These are phyloP conservation scores for Adiantum capillusveneris DNA, from an alignment of 75 land plant species.

Conservation along the genomic window DNA sequence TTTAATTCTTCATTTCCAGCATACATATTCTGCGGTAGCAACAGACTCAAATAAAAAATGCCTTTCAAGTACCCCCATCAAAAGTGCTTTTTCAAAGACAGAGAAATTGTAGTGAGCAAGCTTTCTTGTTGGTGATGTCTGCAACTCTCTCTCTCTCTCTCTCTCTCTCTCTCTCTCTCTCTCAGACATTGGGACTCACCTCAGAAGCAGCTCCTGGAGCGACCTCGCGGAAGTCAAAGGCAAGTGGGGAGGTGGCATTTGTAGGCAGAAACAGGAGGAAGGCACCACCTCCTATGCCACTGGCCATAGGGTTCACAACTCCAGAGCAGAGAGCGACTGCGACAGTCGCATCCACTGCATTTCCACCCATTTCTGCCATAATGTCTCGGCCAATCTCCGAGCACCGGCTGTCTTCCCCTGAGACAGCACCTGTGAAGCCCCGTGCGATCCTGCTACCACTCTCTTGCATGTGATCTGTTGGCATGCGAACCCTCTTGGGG, in stretches of 20 bases:
- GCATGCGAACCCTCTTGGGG: no score
- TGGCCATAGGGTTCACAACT: slow-evolving; percentile 67
- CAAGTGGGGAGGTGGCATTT: slow-evolving; percentile 27
- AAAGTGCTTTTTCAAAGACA: not conserved
- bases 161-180: not conserved
- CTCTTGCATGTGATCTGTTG: no score
- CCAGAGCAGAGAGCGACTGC: slow-evolving; percentile 87
- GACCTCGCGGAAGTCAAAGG: slow-evolving; percentile 75
- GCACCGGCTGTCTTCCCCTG: slow-evolving; percentile 88
- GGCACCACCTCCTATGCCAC: slow-evolving; percentile 92
- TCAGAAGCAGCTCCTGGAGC: slow-evolving; percentile 79
- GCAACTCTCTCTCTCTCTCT: not conserved
- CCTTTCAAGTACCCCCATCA: not conserved
- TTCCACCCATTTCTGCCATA: slow-evolving; percentile 48
- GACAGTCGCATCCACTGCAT: slow-evolving; percentile 91
- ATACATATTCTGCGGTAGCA: slow-evolving; percentile 65
- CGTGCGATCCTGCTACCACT: not conserved
- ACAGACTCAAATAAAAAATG: not conserved
- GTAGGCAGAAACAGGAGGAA: slow-evolving; percentile 65
- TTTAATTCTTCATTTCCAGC: slow-evolving; percentile 39
- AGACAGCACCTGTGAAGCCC: slow-evolving; percentile 49
- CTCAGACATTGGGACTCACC: slow-evolving; percentile 20
- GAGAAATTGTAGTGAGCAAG: not conserved
- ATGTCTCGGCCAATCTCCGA: slow-evolving; percentile 62
- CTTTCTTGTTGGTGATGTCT: not conserved